A percentile compares a stretch with the other conserved stretches of the same genome.
phyloP scores from a whole-genome alignment of 2,329 filamentous ascomycete genomes.

The Colletotrichum scovillei region DNA sequence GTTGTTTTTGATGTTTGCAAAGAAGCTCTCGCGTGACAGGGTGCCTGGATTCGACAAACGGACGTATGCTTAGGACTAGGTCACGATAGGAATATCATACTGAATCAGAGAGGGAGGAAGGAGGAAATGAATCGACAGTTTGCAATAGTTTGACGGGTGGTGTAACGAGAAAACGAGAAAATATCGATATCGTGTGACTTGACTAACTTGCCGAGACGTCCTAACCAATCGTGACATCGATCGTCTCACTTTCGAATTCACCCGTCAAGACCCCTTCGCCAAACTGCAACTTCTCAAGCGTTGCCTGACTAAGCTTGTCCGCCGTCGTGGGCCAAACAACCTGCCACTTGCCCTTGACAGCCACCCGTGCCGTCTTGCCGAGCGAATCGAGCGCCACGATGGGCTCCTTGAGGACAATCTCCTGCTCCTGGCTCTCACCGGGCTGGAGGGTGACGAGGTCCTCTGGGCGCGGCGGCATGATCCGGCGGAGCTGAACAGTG shows the following conservation, averaged over 20 bases:
- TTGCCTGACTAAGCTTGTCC: conserved; percentile 32
- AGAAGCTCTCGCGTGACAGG: background rate
- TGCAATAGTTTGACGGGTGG: background rate
- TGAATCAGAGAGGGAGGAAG: too few relatives aligned
- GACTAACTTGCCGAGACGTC: background rate
- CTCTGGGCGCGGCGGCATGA: conserved; percentile 54
- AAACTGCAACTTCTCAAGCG: conserved; percentile 30
- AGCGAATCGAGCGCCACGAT: conserved; percentile 49
- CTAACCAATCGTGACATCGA: conserved; percentile 23
- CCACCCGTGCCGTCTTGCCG: conserved; percentile 45
- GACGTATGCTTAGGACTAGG: background rate
- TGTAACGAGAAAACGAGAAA: background rate
- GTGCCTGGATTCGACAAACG: background rate
- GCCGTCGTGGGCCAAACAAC: conserved; percentile 46
- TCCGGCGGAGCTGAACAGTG: conserved; percentile 50
- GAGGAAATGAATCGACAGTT: background rate
- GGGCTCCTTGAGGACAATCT: conserved; percentile 50
- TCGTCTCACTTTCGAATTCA: conserved; percentile 28
- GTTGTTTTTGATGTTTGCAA: background rate
- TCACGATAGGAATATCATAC: background rate
- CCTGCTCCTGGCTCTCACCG: conserved; percentile 47
- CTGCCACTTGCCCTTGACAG: conserved; percentile 52
- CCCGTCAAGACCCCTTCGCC: conserved; percentile 34
- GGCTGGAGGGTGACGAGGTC: conserved; percentile 52
- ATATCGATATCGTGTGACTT: background rate